A percentile compares a stretch with the other conserved stretches of the same genome.
Conservation (phyloP, 805 yeast species). For the Candida ascalaphidarum region DNA sequence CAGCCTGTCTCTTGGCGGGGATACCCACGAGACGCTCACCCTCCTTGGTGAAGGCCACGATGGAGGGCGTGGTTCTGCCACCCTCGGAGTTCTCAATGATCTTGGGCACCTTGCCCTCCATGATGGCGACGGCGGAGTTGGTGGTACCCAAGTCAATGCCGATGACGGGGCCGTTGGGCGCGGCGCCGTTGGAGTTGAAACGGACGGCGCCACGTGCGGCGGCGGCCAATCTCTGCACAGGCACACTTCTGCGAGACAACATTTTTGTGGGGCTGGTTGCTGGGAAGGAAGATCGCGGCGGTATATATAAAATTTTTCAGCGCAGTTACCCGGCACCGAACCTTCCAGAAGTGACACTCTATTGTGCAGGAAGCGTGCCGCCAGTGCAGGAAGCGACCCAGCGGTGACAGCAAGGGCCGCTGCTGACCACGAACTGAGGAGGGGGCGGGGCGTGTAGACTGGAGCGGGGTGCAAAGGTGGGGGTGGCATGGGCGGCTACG, state of each 20-base stretch:
- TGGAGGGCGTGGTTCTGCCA: constrained; percentile 78
- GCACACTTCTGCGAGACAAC: no score
- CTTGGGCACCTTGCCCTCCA: constrained; percentile 72
- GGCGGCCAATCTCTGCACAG: not conserved
- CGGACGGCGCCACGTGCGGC: not conserved
- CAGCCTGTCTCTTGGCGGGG: constrained; percentile 94
- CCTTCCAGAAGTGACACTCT: not conserved
- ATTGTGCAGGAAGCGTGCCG: no score
- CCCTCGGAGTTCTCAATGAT: constrained; percentile 77
- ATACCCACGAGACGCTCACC: constrained; percentile 82
- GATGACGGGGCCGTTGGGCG: constrained; percentile 47
- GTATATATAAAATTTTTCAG: no score
- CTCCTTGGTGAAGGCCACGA: constrained; percentile 87
- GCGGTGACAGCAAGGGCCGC: no score
- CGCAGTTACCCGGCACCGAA: no score
- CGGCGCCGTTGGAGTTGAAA: not conserved
- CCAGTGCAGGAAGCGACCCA: no score
- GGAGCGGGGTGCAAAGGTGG: not conserved
- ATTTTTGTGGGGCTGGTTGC: no score
- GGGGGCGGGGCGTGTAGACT: not conserved
- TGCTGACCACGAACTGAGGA: not conserved
- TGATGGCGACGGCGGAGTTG: constrained; percentile 81
- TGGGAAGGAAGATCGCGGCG: no score
- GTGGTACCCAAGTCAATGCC: constrained; percentile 88
- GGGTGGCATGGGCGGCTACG: not conserved